Percentiles rank a stretch among this genome's conserved stretches.
phyloP scores from a whole-genome alignment of 108 stramenopile species.

The Ochromonas danica region DNA sequence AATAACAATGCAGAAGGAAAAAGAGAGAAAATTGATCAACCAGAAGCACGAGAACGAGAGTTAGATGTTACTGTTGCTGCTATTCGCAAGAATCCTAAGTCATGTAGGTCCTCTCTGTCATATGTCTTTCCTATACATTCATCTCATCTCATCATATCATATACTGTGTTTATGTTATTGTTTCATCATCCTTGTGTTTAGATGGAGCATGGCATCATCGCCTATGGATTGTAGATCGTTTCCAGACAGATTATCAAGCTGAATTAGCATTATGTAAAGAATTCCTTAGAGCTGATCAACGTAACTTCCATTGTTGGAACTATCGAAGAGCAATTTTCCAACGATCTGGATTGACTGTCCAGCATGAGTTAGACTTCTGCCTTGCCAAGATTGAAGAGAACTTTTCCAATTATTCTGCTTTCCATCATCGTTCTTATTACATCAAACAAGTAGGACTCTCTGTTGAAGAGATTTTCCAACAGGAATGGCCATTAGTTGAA shows the following conservation, averaged over 20 bases:
- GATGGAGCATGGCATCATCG: conserved; percentile 96
- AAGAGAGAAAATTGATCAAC: neutral
- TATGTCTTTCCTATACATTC: neutral
- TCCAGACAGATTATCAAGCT: conserved; percentile 37
- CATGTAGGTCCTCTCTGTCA: conserved; percentile 44
- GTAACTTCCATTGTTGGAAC: conserved; percentile 99
- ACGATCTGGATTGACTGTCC: conserved; percentile 45
- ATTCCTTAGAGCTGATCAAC: conserved; percentile 79
- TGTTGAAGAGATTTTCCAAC: neutral
- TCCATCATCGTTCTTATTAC: conserved; percentile 78
- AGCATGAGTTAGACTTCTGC: conserved; percentile 79
- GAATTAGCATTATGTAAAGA: conserved; percentile 75
- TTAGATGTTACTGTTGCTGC: neutral
- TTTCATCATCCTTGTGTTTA: neutral
- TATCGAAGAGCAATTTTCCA: conserved; percentile 76
- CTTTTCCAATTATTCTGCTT: conserved; percentile 95
- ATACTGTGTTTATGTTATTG: neutral
- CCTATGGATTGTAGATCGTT: conserved; percentile 76
- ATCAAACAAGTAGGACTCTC: conserved; percentile 1
- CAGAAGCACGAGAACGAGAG: neutral
- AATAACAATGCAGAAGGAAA: neutral
- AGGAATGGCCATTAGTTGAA: conserved; percentile 22
- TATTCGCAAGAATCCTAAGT: conserved; percentile 79
- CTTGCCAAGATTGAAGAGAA: conserved; percentile 76
- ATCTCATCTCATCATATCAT: too few relatives aligned